Conservation (phyloP, 805 yeast species). For the Candida schatavii region DNA sequence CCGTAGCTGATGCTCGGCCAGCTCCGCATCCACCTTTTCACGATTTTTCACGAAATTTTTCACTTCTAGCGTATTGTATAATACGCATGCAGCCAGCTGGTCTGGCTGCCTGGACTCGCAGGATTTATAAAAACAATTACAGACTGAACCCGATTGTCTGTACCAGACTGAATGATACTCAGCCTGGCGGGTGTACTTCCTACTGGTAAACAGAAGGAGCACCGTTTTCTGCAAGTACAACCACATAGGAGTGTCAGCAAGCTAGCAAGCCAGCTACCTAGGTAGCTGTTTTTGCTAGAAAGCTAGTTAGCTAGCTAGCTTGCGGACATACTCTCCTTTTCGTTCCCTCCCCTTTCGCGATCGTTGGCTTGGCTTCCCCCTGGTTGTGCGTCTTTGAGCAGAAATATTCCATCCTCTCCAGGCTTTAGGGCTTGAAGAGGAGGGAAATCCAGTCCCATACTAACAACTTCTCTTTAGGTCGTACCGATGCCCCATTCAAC, state of each 20-base stretch:
- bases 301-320: too few species aligned
- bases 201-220: conserved; percentile 10
- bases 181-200: conserved; percentile 6
- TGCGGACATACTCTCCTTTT: too few species aligned
- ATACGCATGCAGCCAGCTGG: not conserved
- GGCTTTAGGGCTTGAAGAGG: too few species aligned
- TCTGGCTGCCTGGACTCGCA: not conserved
- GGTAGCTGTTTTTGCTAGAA: too few species aligned
- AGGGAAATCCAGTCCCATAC: conserved; percentile 16
- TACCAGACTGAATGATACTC: too few species aligned
- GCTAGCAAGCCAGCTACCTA: too few species aligned
- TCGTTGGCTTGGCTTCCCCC: conserved; percentile 9
- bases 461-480: conserved; percentile 56
- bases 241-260: too few species aligned
- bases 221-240: conserved; percentile 38
- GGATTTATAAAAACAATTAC: not conserved
- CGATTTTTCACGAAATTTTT: too few species aligned
- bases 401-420: conserved; percentile 24
- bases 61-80: too few species aligned
- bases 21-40: too few species aligned
- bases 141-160: conserved; percentile 1
- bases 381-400: conserved; percentile 48
- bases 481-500: conserved; percentile 99
- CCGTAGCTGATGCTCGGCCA: too few species aligned
- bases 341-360: too few species aligned